Conservation (phyloP, 768 basidiomycete species). For the Exidia glandulosa region DNA sequence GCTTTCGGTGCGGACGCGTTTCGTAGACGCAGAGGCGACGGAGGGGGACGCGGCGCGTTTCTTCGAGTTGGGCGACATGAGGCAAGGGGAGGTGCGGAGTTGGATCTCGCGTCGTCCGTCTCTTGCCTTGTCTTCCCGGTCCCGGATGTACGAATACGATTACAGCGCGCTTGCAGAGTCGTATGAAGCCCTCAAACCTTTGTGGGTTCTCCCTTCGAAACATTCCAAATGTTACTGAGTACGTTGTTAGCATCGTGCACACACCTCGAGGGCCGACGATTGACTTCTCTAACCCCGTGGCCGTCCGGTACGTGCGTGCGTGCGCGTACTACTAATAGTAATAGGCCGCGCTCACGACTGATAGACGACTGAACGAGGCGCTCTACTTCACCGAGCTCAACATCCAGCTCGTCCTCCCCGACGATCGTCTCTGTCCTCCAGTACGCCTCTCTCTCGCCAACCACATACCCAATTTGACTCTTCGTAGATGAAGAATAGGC, state of each 20-base stretch:
- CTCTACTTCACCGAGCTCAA: slow-evolving; percentile 67
- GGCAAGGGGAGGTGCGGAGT: no score
- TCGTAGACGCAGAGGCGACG: no score
- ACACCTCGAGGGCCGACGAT: slow-evolving; percentile 32
- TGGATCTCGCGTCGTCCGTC: no score
- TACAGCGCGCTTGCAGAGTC: slow-evolving; percentile 45
- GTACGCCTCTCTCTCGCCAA: slow-evolving; percentile 32
- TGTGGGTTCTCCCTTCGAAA: slow-evolving; percentile 28
- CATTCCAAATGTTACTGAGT: background rate
- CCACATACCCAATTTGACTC: background rate
- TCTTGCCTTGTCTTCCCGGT: no score
- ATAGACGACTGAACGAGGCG: slow-evolving; percentile 68
- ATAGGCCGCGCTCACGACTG: background rate
- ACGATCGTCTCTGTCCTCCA: slow-evolving; percentile 76
- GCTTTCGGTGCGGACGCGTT: background rate
- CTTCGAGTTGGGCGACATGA: no score
- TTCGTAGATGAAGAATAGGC: slow-evolving; percentile 64
- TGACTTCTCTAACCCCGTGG: slow-evolving; percentile 62
- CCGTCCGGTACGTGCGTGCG: slow-evolving; percentile 45
- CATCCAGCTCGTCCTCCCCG: slow-evolving; percentile 48
- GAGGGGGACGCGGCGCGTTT: no score
- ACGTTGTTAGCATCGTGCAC: slow-evolving; percentile 13
- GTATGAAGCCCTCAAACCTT: slow-evolving; percentile 44
- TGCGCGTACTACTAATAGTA: slow-evolving; percentile 7
- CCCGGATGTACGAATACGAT: no score